Evolutionary conservation across 1,284 basidiomycete species (phyloP).

Genomic region (Cryptococcus neoformans): DNA sequence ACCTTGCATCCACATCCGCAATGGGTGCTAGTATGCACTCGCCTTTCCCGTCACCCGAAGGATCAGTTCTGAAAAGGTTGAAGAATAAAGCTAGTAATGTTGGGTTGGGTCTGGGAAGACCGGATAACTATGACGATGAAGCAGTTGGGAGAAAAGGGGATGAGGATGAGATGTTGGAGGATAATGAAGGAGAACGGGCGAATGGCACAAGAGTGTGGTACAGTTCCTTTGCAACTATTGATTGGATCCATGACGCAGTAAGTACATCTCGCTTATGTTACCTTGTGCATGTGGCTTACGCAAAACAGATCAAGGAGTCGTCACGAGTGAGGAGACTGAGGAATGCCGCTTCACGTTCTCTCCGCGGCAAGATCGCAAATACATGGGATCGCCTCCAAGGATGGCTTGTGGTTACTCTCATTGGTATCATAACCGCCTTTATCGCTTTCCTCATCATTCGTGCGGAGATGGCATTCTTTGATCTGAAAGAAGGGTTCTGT

Average conservation of each 20-base stretch:
- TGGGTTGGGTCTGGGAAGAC: slow-evolving; percentile 29
- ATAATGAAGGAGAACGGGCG: slow-evolving; percentile 58
- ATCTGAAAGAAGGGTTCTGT: slow-evolving; percentile 91
- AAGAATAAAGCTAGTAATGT: slow-evolving; percentile 34
- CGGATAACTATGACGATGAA: slow-evolving; percentile 28
- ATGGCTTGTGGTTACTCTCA: slow-evolving; percentile 85
- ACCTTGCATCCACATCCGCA: not conserved
- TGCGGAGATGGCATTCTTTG: slow-evolving; percentile 87
- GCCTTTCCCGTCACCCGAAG: slow-evolving; percentile 15
- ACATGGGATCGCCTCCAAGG: slow-evolving; percentile 77
- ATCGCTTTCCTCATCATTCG: slow-evolving; percentile 85
- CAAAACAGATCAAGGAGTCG: slow-evolving; percentile 71
- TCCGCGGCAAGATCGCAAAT: slow-evolving; percentile 68
- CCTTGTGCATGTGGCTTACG: not conserved
- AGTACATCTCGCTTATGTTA: slow-evolving; percentile 10
- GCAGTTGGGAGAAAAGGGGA: slow-evolving; percentile 23
- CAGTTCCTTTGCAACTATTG: slow-evolving; percentile 53
- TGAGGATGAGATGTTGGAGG: slow-evolving; percentile 52
- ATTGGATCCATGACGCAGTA: slow-evolving; percentile 84
- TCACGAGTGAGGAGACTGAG: slow-evolving; percentile 66
- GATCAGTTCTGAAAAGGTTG: slow-evolving; percentile 28
- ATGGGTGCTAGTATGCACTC: not conserved
- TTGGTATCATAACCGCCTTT: slow-evolving; percentile 72
- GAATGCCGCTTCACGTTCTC: slow-evolving; percentile 60
- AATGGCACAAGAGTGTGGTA: slow-evolving; percentile 93